Percentiles rank a stretch among this genome's conserved stretches.
These are phyloP conservation scores for Collybiopsis luxurians DNA, from an alignment of 768 basidiomycete genomes.

Conservation along the genomic window DNA sequence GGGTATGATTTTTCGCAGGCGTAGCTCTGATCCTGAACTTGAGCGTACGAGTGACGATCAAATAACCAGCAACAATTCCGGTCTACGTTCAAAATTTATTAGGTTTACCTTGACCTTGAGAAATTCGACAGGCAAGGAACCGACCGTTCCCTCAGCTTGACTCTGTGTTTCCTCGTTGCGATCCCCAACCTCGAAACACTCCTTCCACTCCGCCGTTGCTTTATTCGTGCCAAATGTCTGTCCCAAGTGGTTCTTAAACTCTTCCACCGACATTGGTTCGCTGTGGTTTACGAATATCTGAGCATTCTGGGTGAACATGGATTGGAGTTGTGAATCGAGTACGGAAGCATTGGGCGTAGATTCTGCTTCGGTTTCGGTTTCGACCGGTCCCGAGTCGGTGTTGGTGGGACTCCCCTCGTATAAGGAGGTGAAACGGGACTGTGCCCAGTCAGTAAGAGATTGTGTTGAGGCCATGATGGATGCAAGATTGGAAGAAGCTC, in stretches of 20 bases:
- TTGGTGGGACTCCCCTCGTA: conserved; percentile 19
- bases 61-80: conserved; percentile 35
- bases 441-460: conserved; percentile 24
- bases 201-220: conserved; percentile 31
- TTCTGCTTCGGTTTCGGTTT: not conserved
- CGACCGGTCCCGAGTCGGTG: conserved; percentile 8
- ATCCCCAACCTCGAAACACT: conserved; percentile 24
- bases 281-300: conserved; percentile 33
- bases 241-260: conserved; percentile 25
- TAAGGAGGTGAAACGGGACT: conserved; percentile 23
- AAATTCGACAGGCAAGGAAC: not conserved
- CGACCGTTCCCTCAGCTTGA: not conserved
- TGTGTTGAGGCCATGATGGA: not conserved
- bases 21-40: conserved; percentile 38
- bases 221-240: conserved; percentile 17
- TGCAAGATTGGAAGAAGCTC: too few relatives aligned
- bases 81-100: conserved; percentile 16
- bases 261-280: conserved; percentile 15
- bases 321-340: conserved; percentile 20
- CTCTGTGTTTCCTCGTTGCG: not conserved
- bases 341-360: not conserved
- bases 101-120: not conserved
- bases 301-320: conserved; percentile 28
- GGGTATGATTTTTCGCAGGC: conserved; percentile 31
- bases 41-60: conserved; percentile 35